Conservation (phyloP, 2,329 filamentous ascomycete genomes). For the Acrodontium crateriforme region DNA sequence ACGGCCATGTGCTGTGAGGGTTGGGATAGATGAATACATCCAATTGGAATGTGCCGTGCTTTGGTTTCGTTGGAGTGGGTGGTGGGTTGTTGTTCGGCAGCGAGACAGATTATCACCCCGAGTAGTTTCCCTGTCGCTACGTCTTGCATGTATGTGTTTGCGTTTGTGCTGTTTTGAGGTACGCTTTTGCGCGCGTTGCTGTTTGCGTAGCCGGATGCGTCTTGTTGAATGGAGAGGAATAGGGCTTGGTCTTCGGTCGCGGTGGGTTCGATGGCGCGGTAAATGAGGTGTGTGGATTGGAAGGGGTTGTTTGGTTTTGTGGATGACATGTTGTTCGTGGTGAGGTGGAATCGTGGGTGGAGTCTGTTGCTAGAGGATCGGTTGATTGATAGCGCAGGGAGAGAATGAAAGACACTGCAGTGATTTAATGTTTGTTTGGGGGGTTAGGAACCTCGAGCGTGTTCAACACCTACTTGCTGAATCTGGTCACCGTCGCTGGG, state of each 20-base stretch:
- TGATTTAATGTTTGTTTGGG: too few relatives aligned
- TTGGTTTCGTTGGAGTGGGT: background rate
- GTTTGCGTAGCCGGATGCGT: slow-evolving; percentile 8
- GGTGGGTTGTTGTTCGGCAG: slow-evolving; percentile 4
- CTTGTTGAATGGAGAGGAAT: slow-evolving; percentile 9
- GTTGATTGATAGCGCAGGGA: too few relatives aligned
- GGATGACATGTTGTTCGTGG: too few relatives aligned
- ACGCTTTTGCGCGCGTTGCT: slow-evolving; percentile 13
- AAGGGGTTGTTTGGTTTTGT: too few relatives aligned
- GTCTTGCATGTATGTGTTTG: slow-evolving; percentile 13
- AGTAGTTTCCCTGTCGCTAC: slow-evolving; percentile 17
- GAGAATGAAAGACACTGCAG: too few relatives aligned
- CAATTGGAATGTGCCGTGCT: slow-evolving; percentile 17
- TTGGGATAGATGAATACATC: slow-evolving; percentile 19
- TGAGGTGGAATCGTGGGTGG: too few relatives aligned
- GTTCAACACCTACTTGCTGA: too few relatives aligned
- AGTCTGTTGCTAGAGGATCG: too few relatives aligned
- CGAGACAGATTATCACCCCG: slow-evolving; percentile 27
- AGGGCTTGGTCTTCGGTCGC: slow-evolving; percentile 20
- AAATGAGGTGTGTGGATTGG: slow-evolving; percentile 25
- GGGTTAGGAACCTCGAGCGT: too few relatives aligned
- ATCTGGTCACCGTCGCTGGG: too few relatives aligned
- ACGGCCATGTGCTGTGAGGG: slow-evolving; percentile 15
- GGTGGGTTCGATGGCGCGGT: slow-evolving; percentile 22
- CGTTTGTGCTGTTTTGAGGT: slow-evolving; percentile 18